Evolutionary conservation across 192 early-diverging fungal genomes (phyloP).

Genomic region (Glomus cerebriforme): DNA sequence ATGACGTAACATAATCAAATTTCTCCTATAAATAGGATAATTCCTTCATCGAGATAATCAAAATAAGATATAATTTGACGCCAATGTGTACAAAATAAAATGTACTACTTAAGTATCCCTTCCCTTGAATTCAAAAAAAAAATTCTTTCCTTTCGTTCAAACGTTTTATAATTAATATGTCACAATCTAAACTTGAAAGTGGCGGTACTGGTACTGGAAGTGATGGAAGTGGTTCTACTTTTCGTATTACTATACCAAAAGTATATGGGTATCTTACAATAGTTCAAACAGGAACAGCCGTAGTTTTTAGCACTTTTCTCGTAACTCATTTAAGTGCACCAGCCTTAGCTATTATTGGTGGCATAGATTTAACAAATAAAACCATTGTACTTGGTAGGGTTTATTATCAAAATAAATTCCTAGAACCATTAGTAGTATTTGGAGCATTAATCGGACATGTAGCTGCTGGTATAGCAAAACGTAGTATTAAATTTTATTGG

Average conservation of each 20-base stretch:
- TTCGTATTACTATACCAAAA: background rate
- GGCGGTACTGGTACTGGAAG: too few species aligned
- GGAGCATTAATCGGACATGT: slow-evolving; percentile 41
- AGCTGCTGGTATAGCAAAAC: slow-evolving; percentile 32
- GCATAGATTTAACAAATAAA: slow-evolving; percentile 44
- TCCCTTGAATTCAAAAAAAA: background rate
- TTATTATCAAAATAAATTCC: slow-evolving; percentile 45
- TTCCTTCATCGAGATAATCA: too few species aligned
- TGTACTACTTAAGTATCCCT: background rate
- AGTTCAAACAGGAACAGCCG: slow-evolving; percentile 34
- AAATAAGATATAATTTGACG: too few species aligned
- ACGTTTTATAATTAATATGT: background rate
- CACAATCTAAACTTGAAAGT: background rate
- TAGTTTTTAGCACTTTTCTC: slow-evolving; percentile 39
- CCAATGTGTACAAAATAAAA: background rate
- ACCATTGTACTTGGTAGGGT: slow-evolving; percentile 46
- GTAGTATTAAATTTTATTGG: slow-evolving; percentile 39
- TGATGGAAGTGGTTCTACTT: background rate
- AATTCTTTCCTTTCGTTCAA: background rate
- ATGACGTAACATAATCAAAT: too few species aligned
- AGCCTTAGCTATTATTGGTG: slow-evolving; percentile 38
- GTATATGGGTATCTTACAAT: slow-evolving; percentile 18
- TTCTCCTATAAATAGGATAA: too few species aligned
- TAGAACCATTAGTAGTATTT: slow-evolving; percentile 45
- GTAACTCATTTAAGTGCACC: slow-evolving; percentile 41